Evolutionary conservation across 2,329 filamentous ascomycete genomes (phyloP).

Genomic region (Ophiosphaerella herpotricha): DNA sequence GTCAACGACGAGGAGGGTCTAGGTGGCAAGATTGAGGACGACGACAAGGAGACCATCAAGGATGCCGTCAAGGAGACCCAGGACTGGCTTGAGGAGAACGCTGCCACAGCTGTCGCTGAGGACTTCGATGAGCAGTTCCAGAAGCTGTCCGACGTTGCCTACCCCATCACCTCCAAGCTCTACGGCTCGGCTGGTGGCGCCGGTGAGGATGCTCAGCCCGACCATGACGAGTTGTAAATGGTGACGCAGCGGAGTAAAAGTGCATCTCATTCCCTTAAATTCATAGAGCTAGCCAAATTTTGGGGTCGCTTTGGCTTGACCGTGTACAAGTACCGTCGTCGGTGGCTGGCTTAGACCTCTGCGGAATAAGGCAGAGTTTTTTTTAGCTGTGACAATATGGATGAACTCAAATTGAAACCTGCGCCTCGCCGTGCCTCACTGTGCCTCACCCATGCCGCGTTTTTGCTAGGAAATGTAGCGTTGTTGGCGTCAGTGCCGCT

Average conservation of each 20-base stretch:
- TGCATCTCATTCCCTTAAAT: slow-evolving; percentile 25
- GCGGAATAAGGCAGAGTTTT: slow-evolving; percentile 24
- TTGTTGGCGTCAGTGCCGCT: background rate
- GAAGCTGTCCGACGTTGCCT: slow-evolving; percentile 95
- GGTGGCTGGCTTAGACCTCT: slow-evolving; percentile 25
- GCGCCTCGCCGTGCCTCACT: too few species aligned
- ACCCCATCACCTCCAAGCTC: slow-evolving; percentile 98
- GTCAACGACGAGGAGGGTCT: slow-evolving; percentile 95
- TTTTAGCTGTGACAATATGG: slow-evolving; percentile 16
- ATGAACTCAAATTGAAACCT: slow-evolving; percentile 22
- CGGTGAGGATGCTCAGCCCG: slow-evolving; percentile 65
- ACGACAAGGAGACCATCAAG: slow-evolving; percentile 95
- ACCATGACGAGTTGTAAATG: slow-evolving; percentile 57
- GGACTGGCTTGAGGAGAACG: slow-evolving; percentile 98
- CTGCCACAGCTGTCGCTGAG: slow-evolving; percentile 79
- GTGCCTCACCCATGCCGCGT: too few species aligned
- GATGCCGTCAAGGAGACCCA: slow-evolving; percentile 96
- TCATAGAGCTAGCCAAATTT: slow-evolving; percentile 19
- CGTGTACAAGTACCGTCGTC: slow-evolving; percentile 38
- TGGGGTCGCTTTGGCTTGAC: slow-evolving; percentile 15
- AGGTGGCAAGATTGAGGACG: slow-evolving; percentile 96
- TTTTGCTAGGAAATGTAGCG: background rate
- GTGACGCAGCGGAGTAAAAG: slow-evolving; percentile 15
- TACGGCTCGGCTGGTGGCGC: slow-evolving; percentile 70
- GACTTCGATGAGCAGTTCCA: slow-evolving; percentile 99